Percentiles rank a stretch among this genome's conserved stretches.
These are phyloP conservation scores for Oryza longistaminata DNA, from an alignment of 176 grass and related monocot species.

Conservation along the genomic window DNA sequence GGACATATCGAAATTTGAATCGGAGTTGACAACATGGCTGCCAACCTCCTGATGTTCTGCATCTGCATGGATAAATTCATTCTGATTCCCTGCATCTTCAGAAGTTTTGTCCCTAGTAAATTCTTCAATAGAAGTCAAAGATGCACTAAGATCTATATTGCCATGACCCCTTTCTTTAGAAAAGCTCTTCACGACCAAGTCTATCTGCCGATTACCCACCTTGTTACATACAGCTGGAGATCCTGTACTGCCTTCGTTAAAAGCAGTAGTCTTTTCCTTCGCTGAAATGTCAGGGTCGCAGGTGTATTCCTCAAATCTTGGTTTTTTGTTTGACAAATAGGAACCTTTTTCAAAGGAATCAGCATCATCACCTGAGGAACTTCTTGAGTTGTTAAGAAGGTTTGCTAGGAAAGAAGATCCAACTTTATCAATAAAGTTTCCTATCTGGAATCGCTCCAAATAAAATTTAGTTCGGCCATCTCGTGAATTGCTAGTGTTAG, in stretches of 20 bases:
- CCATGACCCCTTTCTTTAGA: background rate
- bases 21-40: constrained; percentile 14
- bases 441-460: constrained; percentile 25
- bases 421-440: background rate
- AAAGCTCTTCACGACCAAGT: background rate
- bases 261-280: background rate
- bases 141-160: background rate
- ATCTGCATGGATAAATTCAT: constrained; percentile 24
- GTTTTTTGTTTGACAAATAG: background rate
- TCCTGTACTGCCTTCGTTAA: constrained; percentile 8
- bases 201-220: constrained; percentile 5
- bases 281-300: constrained; percentile 14
- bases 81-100: constrained; percentile 19
- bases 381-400: background rate
- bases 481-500: background rate
- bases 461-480: constrained; percentile 3
- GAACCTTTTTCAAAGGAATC: constrained; percentile 23
- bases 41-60: background rate
- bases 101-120: background rate
- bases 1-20: background rate
- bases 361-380: background rate
- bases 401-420: background rate
- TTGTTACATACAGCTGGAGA: background rate
- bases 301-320: constrained; percentile 34
- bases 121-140: background rate